phyloP scores from a whole-genome alignment of 2,329 filamentous ascomycete species.

The Fusarium sp. region DNA sequence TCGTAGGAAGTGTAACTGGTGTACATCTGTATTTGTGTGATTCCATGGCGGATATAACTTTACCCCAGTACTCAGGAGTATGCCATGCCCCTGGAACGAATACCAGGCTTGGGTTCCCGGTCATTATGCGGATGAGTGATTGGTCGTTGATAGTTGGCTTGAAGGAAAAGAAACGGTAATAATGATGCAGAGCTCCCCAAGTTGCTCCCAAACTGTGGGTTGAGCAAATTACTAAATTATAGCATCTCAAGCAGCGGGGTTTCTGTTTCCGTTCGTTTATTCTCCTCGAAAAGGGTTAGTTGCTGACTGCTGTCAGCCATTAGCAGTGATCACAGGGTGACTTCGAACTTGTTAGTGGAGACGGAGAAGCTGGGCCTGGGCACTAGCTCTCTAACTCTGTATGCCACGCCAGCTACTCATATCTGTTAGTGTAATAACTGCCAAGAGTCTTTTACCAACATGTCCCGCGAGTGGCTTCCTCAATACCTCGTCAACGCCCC shows the following conservation, averaged over 20 bases:
- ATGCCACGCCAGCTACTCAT: too few species aligned
- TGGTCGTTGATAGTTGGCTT: fast-evolving
- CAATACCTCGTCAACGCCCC: not conserved
- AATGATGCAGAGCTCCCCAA: too few species aligned
- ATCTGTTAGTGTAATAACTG: not conserved
- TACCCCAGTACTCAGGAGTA: constrained; percentile 53
- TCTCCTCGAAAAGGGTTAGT: constrained; percentile 40
- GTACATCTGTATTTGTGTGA: constrained; percentile 52
- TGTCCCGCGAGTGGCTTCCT: not conserved
- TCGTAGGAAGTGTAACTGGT: constrained; percentile 57
- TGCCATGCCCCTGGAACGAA: constrained; percentile 66
- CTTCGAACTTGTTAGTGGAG: constrained; percentile 6
- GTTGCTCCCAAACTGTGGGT: too few species aligned
- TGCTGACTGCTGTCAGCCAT: constrained; percentile 1
- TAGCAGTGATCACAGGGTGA: not conserved
- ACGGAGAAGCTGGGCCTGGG: fast-evolving
- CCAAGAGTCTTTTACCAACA: not conserved
- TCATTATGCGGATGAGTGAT: constrained; percentile 25
- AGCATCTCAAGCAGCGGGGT: constrained; percentile 7
- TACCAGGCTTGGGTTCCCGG: constrained; percentile 53
- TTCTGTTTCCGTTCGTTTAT: constrained; percentile 38
- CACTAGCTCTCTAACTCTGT: not conserved
- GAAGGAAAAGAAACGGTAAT: not conserved
- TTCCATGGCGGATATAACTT: constrained; percentile 53
- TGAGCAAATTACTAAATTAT: not conserved